Percentiles rank a stretch among this genome's conserved stretches.
These are phyloP conservation scores for Tetrahymena thermophila DNA, from an alignment of 73 alveolate species.

Conservation along the genomic window DNA sequence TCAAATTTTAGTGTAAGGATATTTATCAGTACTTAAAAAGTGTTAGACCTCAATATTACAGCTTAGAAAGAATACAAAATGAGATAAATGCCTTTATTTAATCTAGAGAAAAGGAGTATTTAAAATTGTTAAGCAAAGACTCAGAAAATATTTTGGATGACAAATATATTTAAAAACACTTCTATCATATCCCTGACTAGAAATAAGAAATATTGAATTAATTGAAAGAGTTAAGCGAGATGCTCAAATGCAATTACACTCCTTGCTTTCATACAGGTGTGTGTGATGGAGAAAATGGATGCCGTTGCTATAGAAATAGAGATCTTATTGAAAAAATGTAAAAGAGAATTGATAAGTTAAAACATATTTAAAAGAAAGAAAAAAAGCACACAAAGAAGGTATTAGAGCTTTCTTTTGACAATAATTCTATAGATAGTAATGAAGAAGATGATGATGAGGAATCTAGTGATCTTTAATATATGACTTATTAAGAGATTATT, in stretches of 20 bases:
- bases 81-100: not conserved
- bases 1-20: not conserved
- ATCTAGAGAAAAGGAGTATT: not conserved
- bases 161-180: not conserved
- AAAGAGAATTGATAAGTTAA: not conserved
- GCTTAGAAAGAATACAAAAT: not conserved
- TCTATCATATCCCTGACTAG: not conserved
- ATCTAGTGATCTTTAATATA: not conserved
- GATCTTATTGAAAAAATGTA: not conserved
- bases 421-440: not conserved
- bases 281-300: not conserved
- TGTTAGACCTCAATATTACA: not conserved
- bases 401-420: not conserved
- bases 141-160: not conserved
- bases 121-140: not conserved
- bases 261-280: not conserved
- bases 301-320: not conserved
- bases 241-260: not conserved
- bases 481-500: not conserved
- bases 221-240: not conserved
- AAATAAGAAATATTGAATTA: not conserved
- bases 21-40: not conserved
- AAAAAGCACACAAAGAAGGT: not conserved
- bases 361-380: not conserved
- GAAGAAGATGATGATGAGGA: not conserved